Conservation (phyloP, 129 eudicot species). For the Glebionis coronaria region DNA sequence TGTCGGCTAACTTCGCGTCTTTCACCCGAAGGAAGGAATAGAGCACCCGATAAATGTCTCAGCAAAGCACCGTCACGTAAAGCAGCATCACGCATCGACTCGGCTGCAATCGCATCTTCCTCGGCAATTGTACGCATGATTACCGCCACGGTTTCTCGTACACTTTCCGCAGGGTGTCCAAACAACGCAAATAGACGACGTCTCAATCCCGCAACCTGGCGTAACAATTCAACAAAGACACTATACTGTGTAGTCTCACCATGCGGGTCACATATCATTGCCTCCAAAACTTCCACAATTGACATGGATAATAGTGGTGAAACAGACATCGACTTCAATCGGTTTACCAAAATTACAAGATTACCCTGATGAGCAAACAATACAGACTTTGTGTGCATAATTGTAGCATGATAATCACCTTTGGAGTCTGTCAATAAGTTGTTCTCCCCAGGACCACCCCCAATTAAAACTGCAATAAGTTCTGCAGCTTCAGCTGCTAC, state of each 20-base stretch:
- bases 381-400: conserved; percentile 91
- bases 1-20: conserved; percentile 94
- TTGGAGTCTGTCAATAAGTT: conserved; percentile 62
- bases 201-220: conserved; percentile 88
- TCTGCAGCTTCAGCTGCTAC: conserved; percentile 90
- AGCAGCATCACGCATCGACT: conserved; percentile 98
- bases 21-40: conserved; percentile 80
- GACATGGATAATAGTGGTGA: conserved; percentile 91
- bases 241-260: conserved; percentile 90
- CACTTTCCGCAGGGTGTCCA: conserved; percentile 98
- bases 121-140: conserved; percentile 98
- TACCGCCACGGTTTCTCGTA: conserved; percentile 90
- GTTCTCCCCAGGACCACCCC: conserved; percentile 89
- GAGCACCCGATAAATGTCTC: conserved; percentile 83
- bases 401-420: conserved; percentile 94
- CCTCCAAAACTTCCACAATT: conserved; percentile 93
- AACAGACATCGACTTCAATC: conserved; percentile 87
- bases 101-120: conserved; percentile 99
- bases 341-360: conserved; percentile 73
- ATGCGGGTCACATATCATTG: conserved; percentile 95
- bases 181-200: conserved; percentile 89
- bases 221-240: conserved; percentile 87
- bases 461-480: conserved; percentile 85
- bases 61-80: conserved; percentile 96
- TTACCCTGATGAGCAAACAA: conserved; percentile 75